A percentile compares a stretch with the other conserved stretches of the same genome.
phyloP scores from a whole-genome alignment of 2,329 filamentous ascomycete species.

The Xenoacremonium recifei region DNA sequence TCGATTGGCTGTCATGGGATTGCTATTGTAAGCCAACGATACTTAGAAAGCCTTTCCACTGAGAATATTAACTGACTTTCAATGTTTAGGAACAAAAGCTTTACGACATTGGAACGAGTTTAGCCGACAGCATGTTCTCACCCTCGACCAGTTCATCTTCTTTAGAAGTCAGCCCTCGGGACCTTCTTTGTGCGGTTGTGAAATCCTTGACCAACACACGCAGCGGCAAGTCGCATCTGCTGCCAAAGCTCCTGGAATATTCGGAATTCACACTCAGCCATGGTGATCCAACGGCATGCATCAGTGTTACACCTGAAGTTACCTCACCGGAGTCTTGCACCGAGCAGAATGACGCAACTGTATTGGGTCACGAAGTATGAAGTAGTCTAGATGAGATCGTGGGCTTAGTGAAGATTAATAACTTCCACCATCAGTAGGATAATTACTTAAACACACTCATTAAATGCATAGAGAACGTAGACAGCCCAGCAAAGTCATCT shows the following conservation, averaged over 20 bases:
- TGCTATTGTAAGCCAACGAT: conserved; percentile 14
- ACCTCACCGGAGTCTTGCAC: too few relatives aligned
- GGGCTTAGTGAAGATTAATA: too few relatives aligned
- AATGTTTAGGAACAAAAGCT: conserved; percentile 21
- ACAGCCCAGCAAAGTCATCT: too few relatives aligned
- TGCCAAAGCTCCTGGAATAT: neutral
- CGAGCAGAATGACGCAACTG: too few relatives aligned
- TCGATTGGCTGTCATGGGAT: conserved; percentile 23
- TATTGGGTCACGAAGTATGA: too few relatives aligned
- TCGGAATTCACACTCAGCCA: neutral
- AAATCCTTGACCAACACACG: neutral
- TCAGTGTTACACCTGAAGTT: too few relatives aligned
- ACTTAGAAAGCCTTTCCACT: neutral
- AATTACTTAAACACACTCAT: too few relatives aligned
- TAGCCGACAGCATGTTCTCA: conserved; percentile 10
- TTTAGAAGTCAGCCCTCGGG: neutral
- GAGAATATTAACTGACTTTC: neutral
- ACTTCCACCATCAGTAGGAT: too few relatives aligned
- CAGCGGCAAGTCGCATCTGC: neutral
- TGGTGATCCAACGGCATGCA: neutral
- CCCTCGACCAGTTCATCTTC: neutral
- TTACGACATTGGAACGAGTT: conserved; percentile 20
- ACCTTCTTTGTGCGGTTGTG: neutral
- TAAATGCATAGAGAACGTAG: too few relatives aligned
- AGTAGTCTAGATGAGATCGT: too few relatives aligned